Base-by-base conservation (phyloP, 2,329 filamentous ascomycete species). In the Fusarium decemcellulare region DNA sequence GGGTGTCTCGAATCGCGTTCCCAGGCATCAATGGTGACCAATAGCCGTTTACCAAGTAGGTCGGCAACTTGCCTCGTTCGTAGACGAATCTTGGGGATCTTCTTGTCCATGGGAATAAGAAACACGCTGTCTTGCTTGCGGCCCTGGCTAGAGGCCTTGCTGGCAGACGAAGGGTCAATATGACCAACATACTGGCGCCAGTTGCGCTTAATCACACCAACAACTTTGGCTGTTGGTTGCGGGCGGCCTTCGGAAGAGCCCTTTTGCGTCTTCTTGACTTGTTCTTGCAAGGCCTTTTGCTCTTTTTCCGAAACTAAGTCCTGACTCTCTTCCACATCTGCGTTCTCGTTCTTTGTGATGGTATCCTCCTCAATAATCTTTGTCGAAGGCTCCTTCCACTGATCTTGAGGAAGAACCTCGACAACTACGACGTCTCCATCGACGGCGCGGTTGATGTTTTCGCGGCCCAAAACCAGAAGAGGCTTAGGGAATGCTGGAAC, bases 111-210 rank as follows among this genome's bases (percentile, higher is more conserved):
- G 5, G 96, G 95, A 51, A 98, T 90, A 16, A 99, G 86, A 81
- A 99, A 99, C 14, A 99, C 94, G 15, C 90, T 97, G 77, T 98
- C 94, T 77, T 97, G 94, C 74, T 92, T 92, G 62, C 94, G 89
- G 32, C 93, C 94, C 72, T 94, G 91, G 64, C 90, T 91, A 2
- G 88, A 88, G 4, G 90, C 88, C 56, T 91, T 89, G 74, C 91
- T 91, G 51, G 94, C 91, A 2, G 95, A 97, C 11, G 92, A 93
- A 53, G 92, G 91, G 77, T 99, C 96, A 60, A 99, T 92, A 77
- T 98, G 95, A 3, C 96, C 96, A 66, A 99, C 96, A 74, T 98
- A 98, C 80, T 98, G 97, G 65, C 96, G 89, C 96, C 96, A 99
- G 79, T 98, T 98, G 55, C 96, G 90, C 82, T 97, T 98, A 77